Conservation (phyloP, 495 filamentous ascomycete genomes). For the Xylaria palmicola region DNA sequence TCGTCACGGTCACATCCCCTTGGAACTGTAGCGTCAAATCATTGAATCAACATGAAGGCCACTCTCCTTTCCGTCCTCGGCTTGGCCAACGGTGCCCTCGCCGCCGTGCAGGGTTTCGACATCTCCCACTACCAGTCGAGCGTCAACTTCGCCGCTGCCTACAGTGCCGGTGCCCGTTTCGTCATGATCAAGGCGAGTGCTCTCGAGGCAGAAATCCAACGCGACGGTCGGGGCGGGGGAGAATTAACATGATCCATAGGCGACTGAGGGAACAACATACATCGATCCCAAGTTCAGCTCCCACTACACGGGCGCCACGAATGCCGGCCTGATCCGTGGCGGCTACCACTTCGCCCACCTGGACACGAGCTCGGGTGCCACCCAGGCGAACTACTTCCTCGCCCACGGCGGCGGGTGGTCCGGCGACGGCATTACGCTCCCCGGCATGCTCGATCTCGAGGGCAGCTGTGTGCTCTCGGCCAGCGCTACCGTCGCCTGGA, state of each 20-base stretch:
- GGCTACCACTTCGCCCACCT: constrained; percentile 66
- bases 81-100: constrained; percentile 33
- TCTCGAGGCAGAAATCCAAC: background rate
- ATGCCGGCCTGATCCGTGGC: constrained; percentile 59
- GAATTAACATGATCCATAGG: constrained; percentile 34
- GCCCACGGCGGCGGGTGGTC: constrained; percentile 63
- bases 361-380: constrained; percentile 45
- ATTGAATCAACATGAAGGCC: constrained; percentile 17
- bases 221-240: background rate
- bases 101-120: constrained; percentile 62
- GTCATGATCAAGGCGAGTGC: constrained; percentile 63
- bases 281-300: constrained; percentile 51
- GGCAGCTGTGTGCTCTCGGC: constrained; percentile 53
- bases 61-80: constrained; percentile 10
- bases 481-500: constrained; percentile 59
- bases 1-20: background rate
- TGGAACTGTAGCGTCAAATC: background rate
- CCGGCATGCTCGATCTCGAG: constrained; percentile 68
- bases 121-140: constrained; percentile 60
- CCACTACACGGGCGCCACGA: constrained; percentile 56
- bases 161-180: constrained; percentile 59
- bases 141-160: constrained; percentile 58
- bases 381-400: constrained; percentile 60
- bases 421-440: constrained; percentile 59
- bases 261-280: constrained; percentile 60